Evolutionary conservation across 2,329 filamentous ascomycete genomes (phyloP), one percentile per base, ranked within the genome.

Genomic region (Meredithiella fracta): DNA sequence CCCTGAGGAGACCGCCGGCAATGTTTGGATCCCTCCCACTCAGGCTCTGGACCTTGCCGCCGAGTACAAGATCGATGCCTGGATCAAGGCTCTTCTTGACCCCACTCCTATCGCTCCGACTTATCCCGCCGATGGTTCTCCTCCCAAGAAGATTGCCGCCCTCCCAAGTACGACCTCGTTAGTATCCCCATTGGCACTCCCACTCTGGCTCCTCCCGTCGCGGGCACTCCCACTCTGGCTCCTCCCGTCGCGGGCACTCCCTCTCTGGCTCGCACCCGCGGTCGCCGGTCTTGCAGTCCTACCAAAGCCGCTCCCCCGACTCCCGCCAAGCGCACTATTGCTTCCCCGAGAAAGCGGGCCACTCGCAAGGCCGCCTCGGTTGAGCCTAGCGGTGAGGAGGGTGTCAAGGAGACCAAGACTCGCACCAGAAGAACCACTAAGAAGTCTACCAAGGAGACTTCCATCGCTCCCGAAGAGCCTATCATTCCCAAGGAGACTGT

Each of bases 31-130:
- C 53, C 81, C 88, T 50, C 89, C 91, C 4, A 76, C 83, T 61
- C 70, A 80, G 79, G 92, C 92, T 37, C 77, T 98, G 47, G 72
- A 78, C 58, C 77, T 98, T 11, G 86, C 91, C 53, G 81, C 86
- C 49, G 90, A 97, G 68, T 98, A 97, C 67, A 76, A 79, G 57
- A 89, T 97, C 67, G 70, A 77, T 51, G 75, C 84, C 47, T 98
- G 92, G 92, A 87, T 98, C 62, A 80, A 80, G 57, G 92, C 92
- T n/a, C 77, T 98, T 17, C 77, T 98, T 52, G 91, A 97, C 66
- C 82, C 88, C n/a, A 73, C 83, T 60, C 83, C 89, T 26, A 94
- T 97, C 59, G 66, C 72, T 47, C 66, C 73, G 26, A 71, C 73
- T 6, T 44, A 49, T 50, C 78, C 78, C 64, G 76, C 74, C 54